phyloP scores from a whole-genome alignment of 805 yeast species.

The Spathaspora boniae region DNA sequence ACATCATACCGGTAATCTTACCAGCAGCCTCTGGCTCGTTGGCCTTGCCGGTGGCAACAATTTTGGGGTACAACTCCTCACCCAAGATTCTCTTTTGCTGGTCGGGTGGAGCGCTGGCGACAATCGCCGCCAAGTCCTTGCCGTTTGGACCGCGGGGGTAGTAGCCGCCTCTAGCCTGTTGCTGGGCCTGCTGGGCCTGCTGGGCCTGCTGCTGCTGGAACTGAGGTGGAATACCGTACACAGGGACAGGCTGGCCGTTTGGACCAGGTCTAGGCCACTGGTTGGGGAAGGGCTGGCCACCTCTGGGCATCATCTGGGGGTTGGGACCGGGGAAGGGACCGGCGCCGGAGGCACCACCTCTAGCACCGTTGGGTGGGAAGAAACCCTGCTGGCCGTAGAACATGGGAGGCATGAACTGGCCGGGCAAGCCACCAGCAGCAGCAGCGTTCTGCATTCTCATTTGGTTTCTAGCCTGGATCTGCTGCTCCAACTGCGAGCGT shows the following conservation, averaged over 20 bases:
- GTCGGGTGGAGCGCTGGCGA: conserved; percentile 70
- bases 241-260: conserved; percentile 80
- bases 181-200: conserved; percentile 47
- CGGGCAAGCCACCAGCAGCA: conserved; percentile 80
- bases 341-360: conserved; percentile 73
- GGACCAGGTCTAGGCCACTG: conserved; percentile 75
- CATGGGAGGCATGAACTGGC: conserved; percentile 85
- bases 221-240: conserved; percentile 79
- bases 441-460: conserved; percentile 97
- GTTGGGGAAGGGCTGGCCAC: conserved; percentile 41
- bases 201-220: conserved; percentile 28
- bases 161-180: conserved; percentile 60
- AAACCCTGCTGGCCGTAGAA: conserved; percentile 83
- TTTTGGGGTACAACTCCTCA: conserved; percentile 93
- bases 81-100: conserved; percentile 97
- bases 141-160: conserved; percentile 46
- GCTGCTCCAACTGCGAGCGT: conserved; percentile 95
- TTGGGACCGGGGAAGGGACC: conserved; percentile 77
- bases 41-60: conserved; percentile 81
- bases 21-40: conserved; percentile 94
- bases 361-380: conserved; percentile 78
- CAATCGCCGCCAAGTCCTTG: conserved; percentile 56
- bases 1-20: conserved; percentile 98
- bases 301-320: conserved; percentile 74
- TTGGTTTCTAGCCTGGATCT: conserved; percentile 96